phyloP scores from a whole-genome alignment of 495 filamentous ascomycete species.

The Aspergillus mulundensis region DNA sequence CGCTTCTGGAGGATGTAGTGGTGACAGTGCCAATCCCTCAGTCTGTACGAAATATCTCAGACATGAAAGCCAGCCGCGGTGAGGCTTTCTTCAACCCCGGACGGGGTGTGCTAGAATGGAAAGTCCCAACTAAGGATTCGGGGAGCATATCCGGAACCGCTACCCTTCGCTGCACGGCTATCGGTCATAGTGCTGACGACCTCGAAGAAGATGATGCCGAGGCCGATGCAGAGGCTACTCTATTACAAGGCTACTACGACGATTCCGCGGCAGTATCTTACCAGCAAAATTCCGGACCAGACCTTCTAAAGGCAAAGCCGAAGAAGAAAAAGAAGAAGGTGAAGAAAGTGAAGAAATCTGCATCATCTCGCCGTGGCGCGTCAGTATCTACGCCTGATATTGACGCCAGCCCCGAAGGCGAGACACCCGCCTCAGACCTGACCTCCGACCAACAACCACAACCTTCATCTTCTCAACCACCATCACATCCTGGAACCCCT shows the following conservation, averaged over 20 bases:
- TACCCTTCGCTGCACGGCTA: constrained; percentile 75
- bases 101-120: constrained; percentile 77
- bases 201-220: constrained; percentile 54
- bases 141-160: constrained; percentile 59
- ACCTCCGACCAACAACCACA: constrained; percentile 17
- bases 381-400: constrained; percentile 6
- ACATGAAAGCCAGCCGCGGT: constrained; percentile 77
- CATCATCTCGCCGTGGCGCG: constrained; percentile 15
- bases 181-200: constrained; percentile 53
- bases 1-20: constrained; percentile 72
- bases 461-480: constrained; percentile 17
- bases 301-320: constrained; percentile 29
- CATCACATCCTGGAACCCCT: constrained; percentile 28
- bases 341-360: constrained; percentile 39
- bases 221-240: constrained; percentile 37
- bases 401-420: constrained; percentile 4
- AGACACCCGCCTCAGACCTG: constrained; percentile 21
- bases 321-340: constrained; percentile 41
- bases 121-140: constrained; percentile 66
- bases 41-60: constrained; percentile 78
- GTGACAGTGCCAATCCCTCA: constrained; percentile 79
- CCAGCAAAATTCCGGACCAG: constrained; percentile 23
- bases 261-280: constrained; percentile 45
- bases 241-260: constrained; percentile 54
- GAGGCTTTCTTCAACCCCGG: constrained; percentile 75